Evolutionary conservation across 2,329 filamentous ascomycete genomes (phyloP), one percentile per base, ranked within the genome.

Genomic region (Sarocladium kiliense): DNA sequence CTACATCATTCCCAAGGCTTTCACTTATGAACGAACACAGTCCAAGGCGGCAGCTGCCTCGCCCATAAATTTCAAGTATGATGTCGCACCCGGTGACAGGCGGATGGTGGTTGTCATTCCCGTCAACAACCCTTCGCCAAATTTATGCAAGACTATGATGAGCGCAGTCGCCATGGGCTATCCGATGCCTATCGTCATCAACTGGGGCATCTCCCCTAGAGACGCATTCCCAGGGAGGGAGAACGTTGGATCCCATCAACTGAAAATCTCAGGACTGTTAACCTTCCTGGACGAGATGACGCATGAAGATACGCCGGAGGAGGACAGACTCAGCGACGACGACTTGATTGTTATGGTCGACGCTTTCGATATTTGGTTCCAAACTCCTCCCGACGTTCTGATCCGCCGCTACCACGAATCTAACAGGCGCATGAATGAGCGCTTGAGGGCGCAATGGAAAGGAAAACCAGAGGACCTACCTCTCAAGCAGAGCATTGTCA

Each of bases 301-400:
- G 11, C 26, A 55, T 27, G 9, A n/a, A 26, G 36, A 41, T 25
- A 27, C 25, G 2, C 34, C 37, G 2, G 19, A 32, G n/a, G 53
- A 44, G 6, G 54, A 58, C 12, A 49, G 45, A 26, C 45, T 58
- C 12, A 14, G 21, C 12, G 34, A 45, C 6, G 55, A 56, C 16
- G 57, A 58, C 32, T 27, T 66, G n/a, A 56, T 64, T 1, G 57
- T 64, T 10, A 62, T 66, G 18, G 59, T 63, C 1, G 64, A 66
- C 30, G 62, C 60, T 16, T 63, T 62, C 54, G 65, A 66, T 34
- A 49, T 64, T 14, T 65, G 64, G 65, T 66, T 66, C 30, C 65
- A 66, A 47, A 59, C 66, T 0, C 64, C 65, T 1, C 58, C 62
- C 1, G 60, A 63, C 9, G 56, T 65, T 10, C 58, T 66, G 10